Evolutionary conservation across 208 protist genomes (phyloP), one percentile per base, ranked within the genome.

Genomic region (Crithidia bombi): DNA sequence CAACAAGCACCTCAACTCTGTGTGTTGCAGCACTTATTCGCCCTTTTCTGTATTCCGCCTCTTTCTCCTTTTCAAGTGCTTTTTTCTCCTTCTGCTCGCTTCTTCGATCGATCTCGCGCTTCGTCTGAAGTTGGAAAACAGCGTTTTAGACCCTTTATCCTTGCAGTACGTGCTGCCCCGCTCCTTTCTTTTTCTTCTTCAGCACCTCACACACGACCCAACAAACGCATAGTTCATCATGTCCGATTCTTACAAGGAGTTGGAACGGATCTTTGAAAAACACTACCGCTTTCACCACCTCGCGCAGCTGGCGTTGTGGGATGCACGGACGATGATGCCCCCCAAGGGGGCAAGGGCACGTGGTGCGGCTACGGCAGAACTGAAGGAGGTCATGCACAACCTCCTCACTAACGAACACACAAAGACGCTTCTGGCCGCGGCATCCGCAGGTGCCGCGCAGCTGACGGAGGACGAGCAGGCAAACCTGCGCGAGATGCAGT

Each of bases 401-500:
- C 57, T 83, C 5, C 28, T 91, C 43, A 83, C 78, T 3, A 69
- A 38, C 55, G 63, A 66, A 2, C 44, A 28, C 26, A 49, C 69
- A 11, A 25, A 50, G 17, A 17, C 56, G 15, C 50, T 78, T 17
- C 32, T 83, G 21, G 43, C 75, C 0, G 41, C 83, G 26, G 79
- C 75, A 12, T 46, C 79, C 19, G 63, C 61, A 9, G 33, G 39
- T 2, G 36, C 6, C 32, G 26, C 32, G 23, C 35, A 63, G 14
- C 75, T 91, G 21, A 69, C 78, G 17, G 56, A 59, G 3, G 59
- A 66, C 19, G 65, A 92, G 59, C 49, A 36, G 0, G 81, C 74
- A 5, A 92, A 92, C 65, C 66, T 94, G 26, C 81, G 75, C 11
- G 82, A 91, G 67, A 87, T 89, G 72, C 35, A 28, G 9, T 78